Evolutionary conservation across 345 rosid species (phyloP), one percentile per base, ranked within the genome.

Genomic region (Abelmoschus esculentus): DNA sequence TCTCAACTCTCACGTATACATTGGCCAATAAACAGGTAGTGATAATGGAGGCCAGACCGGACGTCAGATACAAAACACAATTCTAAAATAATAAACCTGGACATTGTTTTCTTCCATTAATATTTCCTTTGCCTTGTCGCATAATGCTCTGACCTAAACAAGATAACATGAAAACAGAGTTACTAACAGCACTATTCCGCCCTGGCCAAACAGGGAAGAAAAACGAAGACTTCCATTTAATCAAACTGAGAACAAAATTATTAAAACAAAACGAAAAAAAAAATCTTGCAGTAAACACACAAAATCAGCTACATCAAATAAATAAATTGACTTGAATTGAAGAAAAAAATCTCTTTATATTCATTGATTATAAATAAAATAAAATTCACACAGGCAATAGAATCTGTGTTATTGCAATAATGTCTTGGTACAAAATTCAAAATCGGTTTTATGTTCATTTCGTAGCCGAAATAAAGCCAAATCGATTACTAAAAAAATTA

Each of bases 21-120:
- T 28, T 2, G 26, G 11, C 31, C 44, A 44, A 67, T 29, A n/a
- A 52, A 65, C 7, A 71, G 13, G 54, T 9, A 29, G 26, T 7
- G 36, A 70, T 28, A 26, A 28, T 26, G 38, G 54, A 63, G 3
- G 7, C 47, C 44, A 54, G 31, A 28, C 44, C 44, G 49, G 31
- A 28, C 44, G 65, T 19, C 56, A 12, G 18, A 62, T 60, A 66
- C 28, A 38, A 14, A 22, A 3, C 26, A 71, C 67, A 15, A 73
- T 61, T 6, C 26, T 22, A 17, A 64, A 53, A 53, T 17, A 36
- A 77, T 60, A 36, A 17, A 95, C 99, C 99, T 96, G 99, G 76
- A 96, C 99, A 61, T 90, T 96, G 90, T 97, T 96, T 79, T 96
- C 99, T 65, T 87, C 90, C 98, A 96, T 92, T 75, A 96, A 75